Conservation (phyloP, 257 asterid species). For the Solanum medicagineum region DNA sequence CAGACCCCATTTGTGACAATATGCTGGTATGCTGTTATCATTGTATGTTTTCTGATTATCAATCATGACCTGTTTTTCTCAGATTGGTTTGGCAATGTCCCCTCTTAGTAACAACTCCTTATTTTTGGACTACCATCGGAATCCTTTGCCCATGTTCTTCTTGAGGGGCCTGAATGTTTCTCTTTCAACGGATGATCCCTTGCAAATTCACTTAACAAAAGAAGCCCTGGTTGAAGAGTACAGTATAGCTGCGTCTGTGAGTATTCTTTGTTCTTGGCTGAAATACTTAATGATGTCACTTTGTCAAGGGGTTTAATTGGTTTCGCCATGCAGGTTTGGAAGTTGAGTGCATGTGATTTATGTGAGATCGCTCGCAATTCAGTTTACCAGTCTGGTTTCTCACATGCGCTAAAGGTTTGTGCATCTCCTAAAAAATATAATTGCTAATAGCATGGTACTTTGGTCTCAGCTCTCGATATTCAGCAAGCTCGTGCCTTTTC, state of each 20-base stretch:
- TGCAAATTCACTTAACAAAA: constrained; percentile 94
- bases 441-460: background rate
- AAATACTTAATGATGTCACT: background rate
- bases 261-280: constrained; percentile 6
- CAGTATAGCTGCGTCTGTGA: constrained; percentile 97
- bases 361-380: constrained; percentile 99
- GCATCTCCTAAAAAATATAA: background rate
- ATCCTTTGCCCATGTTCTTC: constrained; percentile 88
- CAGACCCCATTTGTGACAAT: background rate
- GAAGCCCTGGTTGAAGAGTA: constrained; percentile 97
- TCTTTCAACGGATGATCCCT: constrained; percentile 93
- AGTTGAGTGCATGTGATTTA: constrained; percentile 81
- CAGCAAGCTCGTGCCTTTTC: background rate
- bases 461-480: background rate
- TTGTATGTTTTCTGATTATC: background rate
- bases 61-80: constrained; percentile 3
- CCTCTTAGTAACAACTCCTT: constrained; percentile 96
- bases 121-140: constrained; percentile 94
- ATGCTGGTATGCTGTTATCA: background rate
- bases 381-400: constrained; percentile 90
- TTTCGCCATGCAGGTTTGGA: constrained; percentile 61
- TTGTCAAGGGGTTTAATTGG: background rate
- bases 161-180: constrained; percentile 92
- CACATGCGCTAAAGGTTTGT: constrained; percentile 78
- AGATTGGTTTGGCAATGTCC: constrained; percentile 99